These are phyloP conservation scores for Coemansia sp. DNA, from an alignment of 192 early-diverging fungal genomes.

Conservation along the genomic window DNA sequence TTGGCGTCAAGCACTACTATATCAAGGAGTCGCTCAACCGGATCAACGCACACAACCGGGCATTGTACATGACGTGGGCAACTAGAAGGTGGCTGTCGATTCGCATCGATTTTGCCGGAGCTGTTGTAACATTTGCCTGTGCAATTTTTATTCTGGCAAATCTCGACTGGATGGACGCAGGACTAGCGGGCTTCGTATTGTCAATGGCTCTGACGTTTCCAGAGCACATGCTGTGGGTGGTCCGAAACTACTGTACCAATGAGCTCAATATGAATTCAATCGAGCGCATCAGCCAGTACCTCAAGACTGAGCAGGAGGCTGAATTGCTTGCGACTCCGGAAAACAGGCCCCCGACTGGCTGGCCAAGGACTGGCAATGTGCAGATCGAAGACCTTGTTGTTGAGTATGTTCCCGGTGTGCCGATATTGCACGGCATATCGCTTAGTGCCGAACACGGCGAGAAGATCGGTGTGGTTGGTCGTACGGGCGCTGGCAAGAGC, in stretches of 20 bases:
- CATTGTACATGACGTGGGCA: constrained; percentile 82
- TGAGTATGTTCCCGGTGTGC: constrained; percentile 76
- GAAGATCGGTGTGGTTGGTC: constrained; percentile 90
- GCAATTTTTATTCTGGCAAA: constrained; percentile 65
- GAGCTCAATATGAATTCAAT: constrained; percentile 88
- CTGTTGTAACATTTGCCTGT: constrained; percentile 70
- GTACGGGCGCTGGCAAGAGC: constrained; percentile 83
- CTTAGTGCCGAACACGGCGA: constrained; percentile 69
- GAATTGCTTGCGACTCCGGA: constrained; percentile 60
- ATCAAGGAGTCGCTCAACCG: constrained; percentile 61
- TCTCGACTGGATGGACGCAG: constrained; percentile 69
- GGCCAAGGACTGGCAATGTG: constrained; percentile 75
- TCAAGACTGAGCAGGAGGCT: constrained; percentile 77
- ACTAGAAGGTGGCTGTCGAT: constrained; percentile 85
- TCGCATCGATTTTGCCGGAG: constrained; percentile 79
- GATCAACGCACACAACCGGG: constrained; percentile 78
- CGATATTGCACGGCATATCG: constrained; percentile 76
- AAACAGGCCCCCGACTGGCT: constrained; percentile 57
- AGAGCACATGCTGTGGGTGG: constrained; percentile 73
- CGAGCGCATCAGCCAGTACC: constrained; percentile 84
- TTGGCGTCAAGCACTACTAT: constrained; percentile 71
- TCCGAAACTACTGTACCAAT: constrained; percentile 75
- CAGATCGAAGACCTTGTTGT: constrained; percentile 70
- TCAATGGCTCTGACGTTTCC: constrained; percentile 85
- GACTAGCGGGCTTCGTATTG: constrained; percentile 85